Evolutionary conservation across 805 yeast species (phyloP).

Genomic region (Yarrowia sp.): DNA sequence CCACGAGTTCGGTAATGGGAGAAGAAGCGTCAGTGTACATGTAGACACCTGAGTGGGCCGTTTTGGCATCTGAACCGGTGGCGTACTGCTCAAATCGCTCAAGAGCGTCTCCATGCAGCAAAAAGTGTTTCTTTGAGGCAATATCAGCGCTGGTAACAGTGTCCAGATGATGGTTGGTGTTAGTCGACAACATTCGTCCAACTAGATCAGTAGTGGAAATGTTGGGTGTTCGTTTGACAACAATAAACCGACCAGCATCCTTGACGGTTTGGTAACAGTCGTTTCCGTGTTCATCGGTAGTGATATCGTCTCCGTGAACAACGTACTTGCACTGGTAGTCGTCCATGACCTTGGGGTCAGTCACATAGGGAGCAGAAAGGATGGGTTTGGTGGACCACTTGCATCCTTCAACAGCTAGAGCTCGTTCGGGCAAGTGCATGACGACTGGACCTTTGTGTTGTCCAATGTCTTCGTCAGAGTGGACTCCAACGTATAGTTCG

Average conservation of each 20-base stretch:
- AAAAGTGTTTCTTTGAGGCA: constrained; percentile 27
- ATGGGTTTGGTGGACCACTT: constrained; percentile 79
- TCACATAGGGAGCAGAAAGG: constrained; percentile 86
- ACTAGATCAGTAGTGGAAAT: constrained; percentile 94
- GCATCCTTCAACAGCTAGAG: constrained; percentile 82
- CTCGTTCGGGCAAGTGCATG: constrained; percentile 76
- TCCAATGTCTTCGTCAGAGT: constrained; percentile 81
- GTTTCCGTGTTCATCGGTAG: constrained; percentile 92
- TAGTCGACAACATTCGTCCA: constrained; percentile 70
- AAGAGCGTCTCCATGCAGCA: constrained; percentile 41
- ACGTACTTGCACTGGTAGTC: constrained; percentile 74
- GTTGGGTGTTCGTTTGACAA: constrained; percentile 91
- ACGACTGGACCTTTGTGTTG: constrained; percentile 91
- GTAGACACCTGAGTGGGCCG: constrained; percentile 57
- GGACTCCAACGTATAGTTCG: constrained; percentile 81
- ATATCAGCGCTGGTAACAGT: constrained; percentile 31
- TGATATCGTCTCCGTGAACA: constrained; percentile 98
- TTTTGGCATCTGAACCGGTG: constrained; percentile 57
- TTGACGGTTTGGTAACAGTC: constrained; percentile 87
- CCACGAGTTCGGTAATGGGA: constrained; percentile 5
- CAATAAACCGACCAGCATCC: constrained; percentile 76
- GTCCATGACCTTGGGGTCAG: constrained; percentile 78
- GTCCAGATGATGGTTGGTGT: constrained; percentile 55
- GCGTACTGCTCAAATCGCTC: constrained; percentile 55
- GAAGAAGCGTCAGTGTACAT: constrained; percentile 38